These are phyloP conservation scores for Russula sp. DNA, from an alignment of 768 basidiomycete genomes.

Conservation along the genomic window DNA sequence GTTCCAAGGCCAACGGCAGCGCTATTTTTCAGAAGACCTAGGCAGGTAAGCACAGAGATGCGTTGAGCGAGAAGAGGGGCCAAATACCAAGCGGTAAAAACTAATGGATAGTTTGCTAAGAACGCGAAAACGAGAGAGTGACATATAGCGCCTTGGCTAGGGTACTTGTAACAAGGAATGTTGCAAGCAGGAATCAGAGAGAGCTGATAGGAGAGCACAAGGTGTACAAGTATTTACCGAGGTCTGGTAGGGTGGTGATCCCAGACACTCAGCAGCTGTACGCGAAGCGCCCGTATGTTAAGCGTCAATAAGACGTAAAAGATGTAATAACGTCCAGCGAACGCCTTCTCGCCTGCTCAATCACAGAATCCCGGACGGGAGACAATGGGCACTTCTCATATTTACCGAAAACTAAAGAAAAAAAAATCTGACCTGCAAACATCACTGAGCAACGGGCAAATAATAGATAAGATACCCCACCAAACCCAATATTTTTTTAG, in stretches of 20 bases:
- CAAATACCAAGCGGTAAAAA: neutral
- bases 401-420: neutral
- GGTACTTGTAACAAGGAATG: neutral
- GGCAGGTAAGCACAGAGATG: neutral
- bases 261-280: neutral
- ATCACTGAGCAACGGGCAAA: neutral
- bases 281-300: constrained; percentile 3
- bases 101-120: neutral
- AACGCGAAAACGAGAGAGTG: neutral
- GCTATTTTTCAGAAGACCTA: neutral
- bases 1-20: neutral
- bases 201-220: neutral
- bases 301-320: constrained; percentile 17
- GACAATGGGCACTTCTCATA: neutral
- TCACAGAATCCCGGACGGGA: neutral
- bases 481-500: neutral
- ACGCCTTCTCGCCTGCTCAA: neutral
- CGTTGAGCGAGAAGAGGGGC: neutral
- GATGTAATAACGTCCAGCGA: neutral
- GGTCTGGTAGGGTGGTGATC: neutral
- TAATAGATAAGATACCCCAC: neutral
- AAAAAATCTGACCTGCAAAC: neutral
- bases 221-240: neutral
- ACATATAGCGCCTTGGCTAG: constrained; percentile 4
- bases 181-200: neutral